These are phyloP conservation scores for Carex cristatella DNA, from an alignment of 176 grass and related monocot species.

Conservation along the genomic window DNA sequence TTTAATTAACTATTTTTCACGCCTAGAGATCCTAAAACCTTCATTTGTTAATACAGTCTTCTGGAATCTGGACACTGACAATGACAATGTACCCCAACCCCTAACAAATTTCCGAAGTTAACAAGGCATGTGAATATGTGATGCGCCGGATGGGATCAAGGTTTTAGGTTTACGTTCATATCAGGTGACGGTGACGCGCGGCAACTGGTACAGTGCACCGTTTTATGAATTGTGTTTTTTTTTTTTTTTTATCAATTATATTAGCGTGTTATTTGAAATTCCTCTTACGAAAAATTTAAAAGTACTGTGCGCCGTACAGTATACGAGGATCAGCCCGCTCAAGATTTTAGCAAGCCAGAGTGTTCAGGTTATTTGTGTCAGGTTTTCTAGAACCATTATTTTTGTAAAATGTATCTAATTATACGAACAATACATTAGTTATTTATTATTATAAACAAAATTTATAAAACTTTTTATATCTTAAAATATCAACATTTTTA, in stretches of 20 bases:
- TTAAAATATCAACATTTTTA: too few relatives aligned
- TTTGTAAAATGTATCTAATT: background rate
- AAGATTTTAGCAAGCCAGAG: background rate
- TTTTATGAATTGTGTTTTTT: background rate
- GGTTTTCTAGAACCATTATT: background rate
- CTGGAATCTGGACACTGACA: background rate
- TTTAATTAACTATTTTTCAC: background rate
- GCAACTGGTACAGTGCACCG: background rate
- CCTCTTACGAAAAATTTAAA: too few relatives aligned
- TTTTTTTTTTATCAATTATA: too few relatives aligned
- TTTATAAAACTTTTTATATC: too few relatives aligned
- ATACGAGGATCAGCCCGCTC: background rate
- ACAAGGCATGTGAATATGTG: background rate
- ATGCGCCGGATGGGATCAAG: background rate
- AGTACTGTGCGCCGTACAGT: too few relatives aligned
- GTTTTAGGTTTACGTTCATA: background rate
- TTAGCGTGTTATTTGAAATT: too few relatives aligned
- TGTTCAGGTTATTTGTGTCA: background rate
- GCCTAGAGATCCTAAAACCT: conserved; percentile 1
- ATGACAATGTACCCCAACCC: background rate
- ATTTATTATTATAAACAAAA: too few relatives aligned
- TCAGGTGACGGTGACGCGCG: background rate
- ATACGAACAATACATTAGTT: too few relatives aligned
- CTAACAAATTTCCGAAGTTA: background rate
- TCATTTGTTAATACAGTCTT: conserved; percentile 2